Conservation (phyloP, 345 rosid genomes). For the Lenwebbia sp. region DNA sequence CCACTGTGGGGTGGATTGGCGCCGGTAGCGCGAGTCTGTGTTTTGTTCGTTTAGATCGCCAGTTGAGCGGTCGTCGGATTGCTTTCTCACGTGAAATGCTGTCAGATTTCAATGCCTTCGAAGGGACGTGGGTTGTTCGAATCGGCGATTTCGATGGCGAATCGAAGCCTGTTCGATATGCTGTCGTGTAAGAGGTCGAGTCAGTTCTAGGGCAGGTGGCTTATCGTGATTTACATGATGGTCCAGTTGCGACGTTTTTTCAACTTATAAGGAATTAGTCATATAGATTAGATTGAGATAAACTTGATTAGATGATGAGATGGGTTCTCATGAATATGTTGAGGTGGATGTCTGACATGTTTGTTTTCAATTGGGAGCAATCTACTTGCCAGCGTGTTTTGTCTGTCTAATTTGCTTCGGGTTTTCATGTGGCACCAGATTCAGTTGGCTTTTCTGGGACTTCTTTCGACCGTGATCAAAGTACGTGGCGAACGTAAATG, state of each 20-base stretch:
- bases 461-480: neutral
- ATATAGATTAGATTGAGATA: neutral
- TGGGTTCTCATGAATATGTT: neutral
- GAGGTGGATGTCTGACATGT: neutral
- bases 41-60: neutral
- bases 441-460: neutral
- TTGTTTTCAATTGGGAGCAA: neutral
- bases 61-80: neutral
- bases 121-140: neutral
- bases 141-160: neutral
- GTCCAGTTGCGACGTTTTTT: neutral
- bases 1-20: neutral
- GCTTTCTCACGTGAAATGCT: neutral
- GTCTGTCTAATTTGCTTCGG: neutral
- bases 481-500: neutral
- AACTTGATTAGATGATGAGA: neutral
- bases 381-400: neutral
- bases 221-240: neutral
- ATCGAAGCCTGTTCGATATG: neutral
- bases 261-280: neutral
- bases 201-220: neutral
- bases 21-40: neutral
- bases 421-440: neutral
- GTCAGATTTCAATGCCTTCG: neutral
- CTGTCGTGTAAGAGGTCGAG: neutral